Conservation (phyloP, 257 asterid genomes). For the Solanum infundibuliforme region DNA sequence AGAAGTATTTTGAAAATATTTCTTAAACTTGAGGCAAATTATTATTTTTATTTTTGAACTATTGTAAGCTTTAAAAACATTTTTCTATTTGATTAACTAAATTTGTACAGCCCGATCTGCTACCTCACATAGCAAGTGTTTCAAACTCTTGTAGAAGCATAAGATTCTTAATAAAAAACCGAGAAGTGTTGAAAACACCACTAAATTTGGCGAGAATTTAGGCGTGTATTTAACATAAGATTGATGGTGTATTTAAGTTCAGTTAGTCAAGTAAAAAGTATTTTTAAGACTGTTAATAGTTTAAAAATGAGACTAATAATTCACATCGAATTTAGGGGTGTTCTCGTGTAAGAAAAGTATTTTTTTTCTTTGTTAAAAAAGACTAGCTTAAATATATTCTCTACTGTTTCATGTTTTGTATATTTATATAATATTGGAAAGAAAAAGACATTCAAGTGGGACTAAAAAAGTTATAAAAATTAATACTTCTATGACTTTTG, state of each 20-base stretch:
- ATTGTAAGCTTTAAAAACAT: too few relatives aligned
- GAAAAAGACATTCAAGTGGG: neutral
- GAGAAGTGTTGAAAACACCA: fast-evolving
- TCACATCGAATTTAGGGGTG: too few relatives aligned
- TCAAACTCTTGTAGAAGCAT: fast-evolving
- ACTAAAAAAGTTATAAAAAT: neutral
- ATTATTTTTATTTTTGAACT: too few relatives aligned
- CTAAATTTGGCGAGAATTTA: fast-evolving
- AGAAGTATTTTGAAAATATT: neutral
- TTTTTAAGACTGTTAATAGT: too few relatives aligned
- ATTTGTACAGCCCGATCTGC: fast-evolving
- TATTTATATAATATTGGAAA: neutral
- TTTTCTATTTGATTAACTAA: too few relatives aligned
- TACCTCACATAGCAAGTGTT: too few relatives aligned
- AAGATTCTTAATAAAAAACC: fast-evolving
- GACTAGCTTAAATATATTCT: neutral
- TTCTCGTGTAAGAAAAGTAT: too few relatives aligned
- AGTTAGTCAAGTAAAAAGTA: too few relatives aligned
- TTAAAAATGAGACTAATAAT: too few relatives aligned
- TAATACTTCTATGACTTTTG: neutral
- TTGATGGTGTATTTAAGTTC: too few relatives aligned
- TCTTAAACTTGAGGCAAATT: fast-evolving
- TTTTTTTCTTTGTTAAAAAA: neutral
- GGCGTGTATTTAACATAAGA: neutral
- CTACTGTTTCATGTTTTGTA: neutral